These are phyloP conservation scores for Boletus mariae DNA, from an alignment of 1,284 basidiomycete species.

Conservation along the genomic window DNA sequence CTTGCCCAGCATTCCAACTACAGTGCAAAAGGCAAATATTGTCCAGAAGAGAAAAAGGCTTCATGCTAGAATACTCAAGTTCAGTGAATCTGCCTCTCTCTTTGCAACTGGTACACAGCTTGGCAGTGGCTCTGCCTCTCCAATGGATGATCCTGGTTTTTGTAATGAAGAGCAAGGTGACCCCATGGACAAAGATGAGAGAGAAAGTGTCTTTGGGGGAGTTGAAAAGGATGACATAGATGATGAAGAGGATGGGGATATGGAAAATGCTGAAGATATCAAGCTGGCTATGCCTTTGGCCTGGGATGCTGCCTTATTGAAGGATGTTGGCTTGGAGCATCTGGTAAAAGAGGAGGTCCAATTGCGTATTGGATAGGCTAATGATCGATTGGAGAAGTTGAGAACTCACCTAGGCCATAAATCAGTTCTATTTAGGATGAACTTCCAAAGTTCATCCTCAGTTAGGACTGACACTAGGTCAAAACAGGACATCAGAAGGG, in stretches of 20 bases:
- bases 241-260: neutral
- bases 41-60: too few relatives aligned
- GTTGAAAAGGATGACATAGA: neutral
- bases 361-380: conserved; percentile 6
- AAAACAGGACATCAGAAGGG: conserved; percentile 5
- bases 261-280: too few relatives aligned
- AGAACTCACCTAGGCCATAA: conserved; percentile 10
- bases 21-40: neutral
- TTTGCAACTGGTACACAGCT: too few relatives aligned
- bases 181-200: neutral
- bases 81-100: too few relatives aligned
- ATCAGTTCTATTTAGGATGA: conserved; percentile 6
- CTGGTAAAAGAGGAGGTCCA: conserved; percentile 4
- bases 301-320: neutral
- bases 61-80: too few relatives aligned
- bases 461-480: conserved; percentile 6
- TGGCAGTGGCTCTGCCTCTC: too few relatives aligned
- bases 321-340: neutral
- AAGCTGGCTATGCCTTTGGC: too few relatives aligned
- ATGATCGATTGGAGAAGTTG: conserved; percentile 10
- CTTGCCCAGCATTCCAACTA: neutral
- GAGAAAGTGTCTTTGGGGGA: neutral
- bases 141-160: neutral
- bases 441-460: conserved; percentile 4
- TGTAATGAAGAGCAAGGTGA: neutral